phyloP scores from a whole-genome alignment of 2,329 filamentous ascomycete species.

The Ilyonectria sp. region DNA sequence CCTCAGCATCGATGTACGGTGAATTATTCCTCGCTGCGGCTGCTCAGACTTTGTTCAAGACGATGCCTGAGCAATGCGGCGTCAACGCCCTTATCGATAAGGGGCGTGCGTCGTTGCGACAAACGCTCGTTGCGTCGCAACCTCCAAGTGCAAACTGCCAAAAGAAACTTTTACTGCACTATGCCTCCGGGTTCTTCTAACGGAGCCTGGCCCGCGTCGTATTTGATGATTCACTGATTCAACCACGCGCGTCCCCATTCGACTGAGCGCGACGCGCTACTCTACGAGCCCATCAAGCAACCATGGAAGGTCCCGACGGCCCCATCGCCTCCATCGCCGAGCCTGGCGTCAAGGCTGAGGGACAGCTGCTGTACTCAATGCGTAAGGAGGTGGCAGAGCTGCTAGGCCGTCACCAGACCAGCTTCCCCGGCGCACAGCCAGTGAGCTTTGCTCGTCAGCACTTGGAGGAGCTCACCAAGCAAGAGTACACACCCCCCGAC shows the following conservation, averaged over 20 bases:
- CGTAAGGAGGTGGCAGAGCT: conserved; percentile 82
- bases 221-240: conserved; percentile 14
- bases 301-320: conserved; percentile 51
- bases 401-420: conserved; percentile 76
- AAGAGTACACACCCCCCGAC: conserved; percentile 73
- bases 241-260: conserved; percentile 4
- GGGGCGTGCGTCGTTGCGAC: conserved; percentile 20
- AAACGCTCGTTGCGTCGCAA: conserved; percentile 29
- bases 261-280: conserved; percentile 10
- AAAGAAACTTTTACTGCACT: conserved; percentile 9
- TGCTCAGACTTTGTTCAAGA: neutral
- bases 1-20: neutral
- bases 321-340: conserved; percentile 68
- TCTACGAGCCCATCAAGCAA: conserved; percentile 8
- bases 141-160: conserved; percentile 10
- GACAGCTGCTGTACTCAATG: conserved; percentile 72
- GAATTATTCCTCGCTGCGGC: neutral
- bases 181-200: conserved; percentile 10
- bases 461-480: conserved; percentile 82
- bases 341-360: conserved; percentile 77
- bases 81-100: conserved; percentile 40
- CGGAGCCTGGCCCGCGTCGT: conserved; percentile 8
- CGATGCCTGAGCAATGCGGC: conserved; percentile 29
- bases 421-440: conserved; percentile 93
- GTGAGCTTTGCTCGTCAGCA: conserved; percentile 91